Percentiles rank a stretch among this genome's conserved stretches.
phyloP scores from a whole-genome alignment of 1,284 basidiomycete species.

The Apiotrichum domesticum region DNA sequence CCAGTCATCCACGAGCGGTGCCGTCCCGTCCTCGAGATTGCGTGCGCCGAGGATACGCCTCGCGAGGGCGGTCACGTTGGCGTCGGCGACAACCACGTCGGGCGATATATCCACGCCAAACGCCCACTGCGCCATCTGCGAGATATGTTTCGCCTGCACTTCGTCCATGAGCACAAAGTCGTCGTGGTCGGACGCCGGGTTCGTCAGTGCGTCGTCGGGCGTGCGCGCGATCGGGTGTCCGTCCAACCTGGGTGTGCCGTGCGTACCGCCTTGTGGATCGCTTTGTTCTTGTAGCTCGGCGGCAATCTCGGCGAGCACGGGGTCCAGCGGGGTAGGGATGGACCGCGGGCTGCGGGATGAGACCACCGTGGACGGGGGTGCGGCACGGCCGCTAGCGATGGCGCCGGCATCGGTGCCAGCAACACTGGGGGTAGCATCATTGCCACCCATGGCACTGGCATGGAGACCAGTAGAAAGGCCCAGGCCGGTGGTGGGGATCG shows the following conservation, averaged over 20 bases:
- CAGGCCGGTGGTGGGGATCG: background rate
- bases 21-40: constrained; percentile 43
- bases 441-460: background rate
- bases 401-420: background rate
- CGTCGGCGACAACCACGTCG: constrained; percentile 87
- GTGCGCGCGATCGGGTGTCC: background rate
- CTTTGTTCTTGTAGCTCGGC: constrained; percentile 5
- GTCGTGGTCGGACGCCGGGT: constrained; percentile 59
- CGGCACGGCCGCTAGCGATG: background rate
- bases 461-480: background rate
- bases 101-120: constrained; percentile 82
- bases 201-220: background rate
- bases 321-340: background rate
- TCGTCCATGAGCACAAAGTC: constrained; percentile 94
- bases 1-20: background rate
- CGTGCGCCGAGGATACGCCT: constrained; percentile 76
- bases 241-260: no score
- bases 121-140: constrained; percentile 64
- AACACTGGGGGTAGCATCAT: background rate
- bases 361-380: background rate
- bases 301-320: constrained; percentile 4
- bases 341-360: no score
- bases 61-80: constrained; percentile 76
- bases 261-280: no score
- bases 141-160: constrained; percentile 80